Conservation (phyloP, 768 basidiomycete species). For the Trametes gibbosa region DNA sequence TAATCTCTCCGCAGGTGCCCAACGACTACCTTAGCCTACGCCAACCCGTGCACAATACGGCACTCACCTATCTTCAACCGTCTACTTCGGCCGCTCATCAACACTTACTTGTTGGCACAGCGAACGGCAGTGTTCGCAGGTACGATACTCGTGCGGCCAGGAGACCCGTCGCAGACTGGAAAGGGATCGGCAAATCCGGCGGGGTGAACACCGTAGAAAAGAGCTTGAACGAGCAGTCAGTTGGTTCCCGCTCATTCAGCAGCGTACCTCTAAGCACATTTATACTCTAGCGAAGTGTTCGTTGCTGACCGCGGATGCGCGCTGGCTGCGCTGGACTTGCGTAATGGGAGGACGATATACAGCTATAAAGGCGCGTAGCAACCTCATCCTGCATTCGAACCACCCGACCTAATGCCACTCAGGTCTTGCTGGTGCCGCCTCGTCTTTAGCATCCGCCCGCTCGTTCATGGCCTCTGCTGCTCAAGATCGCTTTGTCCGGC, state of each 20-base stretch:
- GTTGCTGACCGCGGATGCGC: constrained; percentile 63
- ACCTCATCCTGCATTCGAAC: neutral
- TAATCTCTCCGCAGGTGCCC: constrained; percentile 43
- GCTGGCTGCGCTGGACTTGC: constrained; percentile 63
- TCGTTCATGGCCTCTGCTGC: constrained; percentile 57
- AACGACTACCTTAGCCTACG: constrained; percentile 75
- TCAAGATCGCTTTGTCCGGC: constrained; percentile 66
- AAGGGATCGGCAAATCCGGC: constrained; percentile 53
- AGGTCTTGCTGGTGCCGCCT: constrained; percentile 73
- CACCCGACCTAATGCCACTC: neutral
- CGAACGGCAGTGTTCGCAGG: constrained; percentile 66
- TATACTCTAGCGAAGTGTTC: constrained; percentile 57
- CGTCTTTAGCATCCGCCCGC: constrained; percentile 57
- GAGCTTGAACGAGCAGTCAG: constrained; percentile 66
- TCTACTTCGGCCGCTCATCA: constrained; percentile 35
- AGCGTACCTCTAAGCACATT: neutral
- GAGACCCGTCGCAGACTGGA: constrained; percentile 69
- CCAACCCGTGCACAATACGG: constrained; percentile 74
- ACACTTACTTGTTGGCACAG: constrained; percentile 69
- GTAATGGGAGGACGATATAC: constrained; percentile 62
- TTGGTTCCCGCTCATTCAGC: neutral
- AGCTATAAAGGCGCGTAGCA: constrained; percentile 58
- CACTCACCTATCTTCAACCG: constrained; percentile 55
- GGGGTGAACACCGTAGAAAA: constrained; percentile 59
- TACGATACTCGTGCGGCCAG: constrained; percentile 75